A percentile compares a stretch with the other conserved stretches of the same genome.
Evolutionary conservation across 805 yeast genomes (phyloP).

Genomic region (Candida caryicola): DNA sequence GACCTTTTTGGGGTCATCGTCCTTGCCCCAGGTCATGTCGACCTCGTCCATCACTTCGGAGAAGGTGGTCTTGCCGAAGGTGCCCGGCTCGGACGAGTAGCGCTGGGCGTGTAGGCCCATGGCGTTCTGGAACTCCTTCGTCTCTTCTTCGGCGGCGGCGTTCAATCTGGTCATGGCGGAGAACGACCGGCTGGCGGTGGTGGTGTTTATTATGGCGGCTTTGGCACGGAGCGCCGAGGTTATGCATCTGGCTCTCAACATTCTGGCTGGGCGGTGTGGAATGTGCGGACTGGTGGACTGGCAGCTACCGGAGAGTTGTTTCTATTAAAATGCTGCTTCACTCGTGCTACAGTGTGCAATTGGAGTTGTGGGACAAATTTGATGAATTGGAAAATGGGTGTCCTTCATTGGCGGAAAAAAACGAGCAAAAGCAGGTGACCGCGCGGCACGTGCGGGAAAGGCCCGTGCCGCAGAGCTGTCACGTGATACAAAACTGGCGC

Average conservation of each 20-base stretch:
- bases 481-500: no score
- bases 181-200: conserved; percentile 13
- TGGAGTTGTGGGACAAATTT: background rate
- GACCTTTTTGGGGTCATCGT: conserved; percentile 42
- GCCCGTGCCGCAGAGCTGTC: no score
- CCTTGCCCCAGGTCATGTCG: conserved; percentile 43
- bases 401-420: conserved; percentile 13
- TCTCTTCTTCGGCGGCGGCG: conserved; percentile 24
- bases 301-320: background rate
- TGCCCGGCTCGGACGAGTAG: conserved; percentile 31
- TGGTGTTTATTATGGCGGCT: conserved; percentile 2
- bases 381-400: conserved; percentile 11
- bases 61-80: conserved; percentile 42
- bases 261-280: conserved; percentile 8
- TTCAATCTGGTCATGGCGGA: conserved; percentile 17
- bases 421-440: background rate
- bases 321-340: background rate
- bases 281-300: conserved; percentile 1
- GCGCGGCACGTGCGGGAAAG: background rate
- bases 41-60: conserved; percentile 44
- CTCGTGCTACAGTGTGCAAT: background rate
- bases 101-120: conserved; percentile 37
- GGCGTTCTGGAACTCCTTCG: conserved; percentile 35
- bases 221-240: conserved; percentile 13
- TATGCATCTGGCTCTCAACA: conserved; percentile 24